Conservation (phyloP, 108 stramenopile genomes). For the Skeletonema marinoi region DNA sequence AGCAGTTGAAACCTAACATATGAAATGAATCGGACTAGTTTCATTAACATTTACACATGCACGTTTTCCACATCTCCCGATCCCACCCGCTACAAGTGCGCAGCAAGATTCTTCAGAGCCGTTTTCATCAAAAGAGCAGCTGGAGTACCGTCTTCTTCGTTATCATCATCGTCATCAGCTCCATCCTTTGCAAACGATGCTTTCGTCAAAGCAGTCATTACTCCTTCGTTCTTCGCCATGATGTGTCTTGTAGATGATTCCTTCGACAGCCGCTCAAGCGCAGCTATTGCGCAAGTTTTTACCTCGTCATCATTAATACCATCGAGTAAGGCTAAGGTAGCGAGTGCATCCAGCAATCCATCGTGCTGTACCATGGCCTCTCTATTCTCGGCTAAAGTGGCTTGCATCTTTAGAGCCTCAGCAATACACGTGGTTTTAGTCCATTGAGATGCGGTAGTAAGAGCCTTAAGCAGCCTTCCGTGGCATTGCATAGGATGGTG, state of each 20-base stretch:
- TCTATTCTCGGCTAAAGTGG: slow-evolving; percentile 38
- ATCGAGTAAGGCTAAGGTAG: slow-evolving; percentile 35
- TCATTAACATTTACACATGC: not conserved
- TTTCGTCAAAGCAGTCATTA: slow-evolving; percentile 49
- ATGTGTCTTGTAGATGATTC: slow-evolving; percentile 32
- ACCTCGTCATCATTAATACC: slow-evolving; percentile 47
- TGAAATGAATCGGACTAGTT: not conserved
- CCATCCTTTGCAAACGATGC: slow-evolving; percentile 38
- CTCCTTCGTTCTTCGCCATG: slow-evolving; percentile 42
- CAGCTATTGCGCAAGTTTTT: slow-evolving; percentile 41
- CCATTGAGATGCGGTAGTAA: slow-evolving; percentile 48
- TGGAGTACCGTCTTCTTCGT: slow-evolving; percentile 5
- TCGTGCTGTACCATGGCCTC: slow-evolving; percentile 39
- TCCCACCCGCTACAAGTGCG: not conserved
- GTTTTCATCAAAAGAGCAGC: slow-evolving; percentile 35
- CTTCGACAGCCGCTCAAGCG: slow-evolving; percentile 37
- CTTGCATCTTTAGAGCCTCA: slow-evolving; percentile 46
- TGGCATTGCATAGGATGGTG: slow-evolving; percentile 47
- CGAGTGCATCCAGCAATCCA: slow-evolving; percentile 46
- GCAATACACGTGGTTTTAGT: slow-evolving; percentile 50
- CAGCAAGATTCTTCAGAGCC: slow-evolving; percentile 38
- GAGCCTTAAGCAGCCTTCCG: slow-evolving; percentile 23
- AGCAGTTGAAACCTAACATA: not conserved
- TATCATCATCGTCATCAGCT: slow-evolving; percentile 9
- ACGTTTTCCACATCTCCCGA: not conserved